phyloP scores from a whole-genome alignment of 1,139 yeast genomes.

The Hyphopichia burtonii region DNA sequence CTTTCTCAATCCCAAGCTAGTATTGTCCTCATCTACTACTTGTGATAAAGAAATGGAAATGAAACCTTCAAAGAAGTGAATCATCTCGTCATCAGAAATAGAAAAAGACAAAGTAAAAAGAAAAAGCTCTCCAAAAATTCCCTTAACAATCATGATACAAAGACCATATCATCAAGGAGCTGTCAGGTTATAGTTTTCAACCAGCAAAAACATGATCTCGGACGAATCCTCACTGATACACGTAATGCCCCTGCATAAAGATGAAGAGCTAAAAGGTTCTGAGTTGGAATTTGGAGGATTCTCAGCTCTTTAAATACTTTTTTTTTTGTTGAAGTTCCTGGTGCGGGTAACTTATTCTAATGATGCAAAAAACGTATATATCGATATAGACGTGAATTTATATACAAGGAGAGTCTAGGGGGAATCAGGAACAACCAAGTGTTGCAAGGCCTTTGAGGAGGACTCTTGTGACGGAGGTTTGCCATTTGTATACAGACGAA shows the following conservation, averaged over 20 bases:
- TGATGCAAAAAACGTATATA: neutral
- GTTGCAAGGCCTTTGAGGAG: too few species aligned
- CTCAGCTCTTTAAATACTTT: neutral
- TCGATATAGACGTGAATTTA: too few species aligned
- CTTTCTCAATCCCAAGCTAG: conserved; percentile 13
- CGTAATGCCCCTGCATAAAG: conserved; percentile 99
- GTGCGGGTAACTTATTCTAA: conserved; percentile 12
- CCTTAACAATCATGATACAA: conserved; percentile 49
- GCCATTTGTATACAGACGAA: too few species aligned
- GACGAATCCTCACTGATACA: conserved; percentile 99
- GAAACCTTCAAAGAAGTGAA: conserved; percentile 37
- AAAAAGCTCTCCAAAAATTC: conserved; percentile 68
- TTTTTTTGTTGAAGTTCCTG: neutral
- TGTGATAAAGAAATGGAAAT: neutral
- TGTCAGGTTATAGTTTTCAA: conserved; percentile 99
- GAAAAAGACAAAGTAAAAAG: conserved; percentile 4
- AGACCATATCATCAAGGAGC: conserved; percentile 66
- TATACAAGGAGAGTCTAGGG: too few species aligned
- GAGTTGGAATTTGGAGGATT: conserved; percentile 3
- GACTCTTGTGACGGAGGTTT: neutral
- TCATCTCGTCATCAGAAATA: conserved; percentile 7
- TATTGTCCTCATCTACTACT: conserved; percentile 22
- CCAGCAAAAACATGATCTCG: conserved; percentile 99
- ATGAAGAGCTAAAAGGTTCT: conserved; percentile 49
- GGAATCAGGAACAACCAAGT: too few species aligned